Conservation (phyloP, 768 basidiomycete species). For the Hebeloma cylindrosporum region DNA sequence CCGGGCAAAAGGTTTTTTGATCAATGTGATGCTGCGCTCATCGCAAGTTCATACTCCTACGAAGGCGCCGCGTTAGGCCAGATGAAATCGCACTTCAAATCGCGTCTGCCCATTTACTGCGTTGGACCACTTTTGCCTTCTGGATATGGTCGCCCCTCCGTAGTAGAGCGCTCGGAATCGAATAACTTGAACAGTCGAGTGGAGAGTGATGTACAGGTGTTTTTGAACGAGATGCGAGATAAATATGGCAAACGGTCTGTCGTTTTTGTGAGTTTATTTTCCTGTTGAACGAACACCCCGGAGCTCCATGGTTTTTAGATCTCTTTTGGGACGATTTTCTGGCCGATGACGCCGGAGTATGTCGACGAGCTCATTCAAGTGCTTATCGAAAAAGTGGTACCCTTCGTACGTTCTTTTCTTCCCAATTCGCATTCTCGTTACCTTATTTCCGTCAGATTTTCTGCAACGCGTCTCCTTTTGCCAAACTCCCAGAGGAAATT, state of each 20-base stretch:
- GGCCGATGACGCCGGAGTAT: constrained; percentile 10
- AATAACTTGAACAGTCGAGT: constrained; percentile 6
- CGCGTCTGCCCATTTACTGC: constrained; percentile 4
- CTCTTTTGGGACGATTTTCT: constrained; percentile 11
- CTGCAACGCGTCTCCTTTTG: constrained; percentile 11
- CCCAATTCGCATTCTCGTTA: not conserved
- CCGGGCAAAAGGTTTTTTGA: constrained; percentile 2
- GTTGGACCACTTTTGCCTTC: constrained; percentile 15
- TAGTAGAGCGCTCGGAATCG: too few species aligned
- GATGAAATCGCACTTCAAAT: constrained; percentile 4
- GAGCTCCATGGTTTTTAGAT: constrained; percentile 1
- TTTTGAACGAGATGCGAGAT: constrained; percentile 4
- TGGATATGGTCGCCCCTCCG: constrained; percentile 1
- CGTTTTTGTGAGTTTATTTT: constrained; percentile 8
- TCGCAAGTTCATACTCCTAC: constrained; percentile 1
- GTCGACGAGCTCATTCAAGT: constrained; percentile 12
- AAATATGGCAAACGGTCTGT: constrained; percentile 6
- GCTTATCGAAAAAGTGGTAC: constrained; percentile 11
- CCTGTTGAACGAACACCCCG: not conserved
- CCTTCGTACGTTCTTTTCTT: constrained; percentile 10
- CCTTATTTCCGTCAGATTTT: constrained; percentile 5
- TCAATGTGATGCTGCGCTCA: constrained; percentile 6
- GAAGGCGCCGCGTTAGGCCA: constrained; percentile 8
- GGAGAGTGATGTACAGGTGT: not conserved
- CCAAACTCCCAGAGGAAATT: constrained; percentile 9